Conservation (phyloP, 805 yeast species). For the Millerago galiae region DNA sequence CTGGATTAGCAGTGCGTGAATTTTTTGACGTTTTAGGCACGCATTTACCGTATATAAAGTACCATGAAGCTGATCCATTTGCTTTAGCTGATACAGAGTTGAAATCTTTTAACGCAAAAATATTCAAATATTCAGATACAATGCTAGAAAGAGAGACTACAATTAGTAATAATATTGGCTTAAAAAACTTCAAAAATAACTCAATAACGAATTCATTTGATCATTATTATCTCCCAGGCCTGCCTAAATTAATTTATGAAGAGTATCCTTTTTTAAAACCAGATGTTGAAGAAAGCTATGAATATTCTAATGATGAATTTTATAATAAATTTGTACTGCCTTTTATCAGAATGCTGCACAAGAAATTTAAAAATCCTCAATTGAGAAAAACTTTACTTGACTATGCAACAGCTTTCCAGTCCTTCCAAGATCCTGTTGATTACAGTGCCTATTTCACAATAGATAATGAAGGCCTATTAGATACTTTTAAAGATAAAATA, state of each 20-base stretch:
- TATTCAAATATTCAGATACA: constrained; percentile 12
- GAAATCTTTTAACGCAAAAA: constrained; percentile 3
- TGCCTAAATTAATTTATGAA: constrained; percentile 19
- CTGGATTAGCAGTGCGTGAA: not conserved
- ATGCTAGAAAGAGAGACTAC: constrained; percentile 19
- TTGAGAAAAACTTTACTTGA: not conserved
- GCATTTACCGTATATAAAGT: constrained; percentile 19
- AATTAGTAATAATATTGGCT: constrained; percentile 17
- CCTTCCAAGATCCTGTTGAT: constrained; percentile 5
- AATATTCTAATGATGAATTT: constrained; percentile 14
- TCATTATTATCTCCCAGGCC: constrained; percentile 18
- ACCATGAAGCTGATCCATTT: constrained; percentile 17
- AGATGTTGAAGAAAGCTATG: constrained; percentile 9
- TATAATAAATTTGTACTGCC: constrained; percentile 6
- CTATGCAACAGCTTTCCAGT: not conserved
- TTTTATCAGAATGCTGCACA: constrained; percentile 10
- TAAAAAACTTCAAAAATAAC: constrained; percentile 6
- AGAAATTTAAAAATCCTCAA: not conserved
- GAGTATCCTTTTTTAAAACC: constrained; percentile 23
- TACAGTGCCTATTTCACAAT: constrained; percentile 11
- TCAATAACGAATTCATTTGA: constrained; percentile 11
- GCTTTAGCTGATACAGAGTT: constrained; percentile 13
- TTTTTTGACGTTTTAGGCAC: constrained; percentile 10
- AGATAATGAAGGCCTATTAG: constrained; percentile 12
- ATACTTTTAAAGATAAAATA: constrained; percentile 7